These are phyloP conservation scores for Trematosphaeria pertusa DNA, from an alignment of 2,329 filamentous ascomycete species.

Conservation along the genomic window DNA sequence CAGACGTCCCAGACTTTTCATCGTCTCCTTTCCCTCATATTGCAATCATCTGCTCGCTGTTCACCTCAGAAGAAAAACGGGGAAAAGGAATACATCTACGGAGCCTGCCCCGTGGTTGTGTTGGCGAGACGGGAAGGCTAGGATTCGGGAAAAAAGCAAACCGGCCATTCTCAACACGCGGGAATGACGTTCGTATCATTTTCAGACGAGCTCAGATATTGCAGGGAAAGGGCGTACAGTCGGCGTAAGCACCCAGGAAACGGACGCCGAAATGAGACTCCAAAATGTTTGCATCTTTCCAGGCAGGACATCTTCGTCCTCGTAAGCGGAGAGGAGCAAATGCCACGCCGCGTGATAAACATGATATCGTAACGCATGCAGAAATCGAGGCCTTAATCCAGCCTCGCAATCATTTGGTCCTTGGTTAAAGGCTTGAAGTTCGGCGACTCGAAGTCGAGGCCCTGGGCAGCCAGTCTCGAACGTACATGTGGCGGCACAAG, in stretches of 20 bases:
- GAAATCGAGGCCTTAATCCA: conserved; percentile 69
- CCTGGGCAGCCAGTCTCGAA: conserved; percentile 74
- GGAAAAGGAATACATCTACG: conserved; percentile 44
- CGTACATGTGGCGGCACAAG: conserved; percentile 86
- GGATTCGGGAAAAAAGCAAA: conserved; percentile 42
- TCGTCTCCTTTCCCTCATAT: conserved; percentile 34
- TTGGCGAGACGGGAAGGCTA: conserved; percentile 35
- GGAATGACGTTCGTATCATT: conserved; percentile 46
- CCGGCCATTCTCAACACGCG: conserved; percentile 42
- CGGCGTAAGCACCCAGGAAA: conserved; percentile 41
- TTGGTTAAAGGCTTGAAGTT: conserved; percentile 90
- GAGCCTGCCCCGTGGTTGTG: conserved; percentile 31
- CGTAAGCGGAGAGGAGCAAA: conserved; percentile 40
- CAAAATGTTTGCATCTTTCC: conserved; percentile 41
- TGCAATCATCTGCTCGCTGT: conserved; percentile 37
- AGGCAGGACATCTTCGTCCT: conserved; percentile 38
- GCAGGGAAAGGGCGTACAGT: conserved; percentile 43
- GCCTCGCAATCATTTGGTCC: conserved; percentile 95
- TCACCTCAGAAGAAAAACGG: conserved; percentile 34
- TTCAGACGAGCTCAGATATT: conserved; percentile 48
- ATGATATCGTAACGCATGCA: conserved; percentile 51
- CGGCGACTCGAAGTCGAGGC: conserved; percentile 80
- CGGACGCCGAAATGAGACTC: conserved; percentile 46
- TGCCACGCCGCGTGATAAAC: conserved; percentile 46
- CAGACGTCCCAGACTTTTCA: conserved; percentile 41